Conservation (phyloP, 371 early-diverging fungal genomes). For the Lichtheimia ramosa region DNA sequence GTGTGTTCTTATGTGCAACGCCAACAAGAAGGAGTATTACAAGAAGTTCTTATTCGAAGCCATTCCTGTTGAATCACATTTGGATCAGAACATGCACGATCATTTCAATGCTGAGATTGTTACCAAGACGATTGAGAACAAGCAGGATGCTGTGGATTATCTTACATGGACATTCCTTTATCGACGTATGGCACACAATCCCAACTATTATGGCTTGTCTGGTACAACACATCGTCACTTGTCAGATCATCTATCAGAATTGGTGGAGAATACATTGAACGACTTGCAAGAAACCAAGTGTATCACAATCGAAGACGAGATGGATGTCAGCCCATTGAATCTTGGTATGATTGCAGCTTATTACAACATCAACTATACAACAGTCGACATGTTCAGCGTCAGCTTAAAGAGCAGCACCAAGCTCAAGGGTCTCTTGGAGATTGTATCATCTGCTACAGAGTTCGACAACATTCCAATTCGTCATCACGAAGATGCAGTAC, state of each 20-base stretch:
- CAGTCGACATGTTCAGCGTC: constrained; percentile 90
- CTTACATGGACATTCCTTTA: constrained; percentile 97
- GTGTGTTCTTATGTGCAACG: constrained; percentile 92
- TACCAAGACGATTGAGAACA: constrained; percentile 90
- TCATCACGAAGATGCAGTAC: constrained; percentile 84
- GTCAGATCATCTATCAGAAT: constrained; percentile 90
- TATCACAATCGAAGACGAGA: constrained; percentile 82
- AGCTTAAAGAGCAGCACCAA: constrained; percentile 85
- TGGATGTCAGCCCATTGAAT: constrained; percentile 85
- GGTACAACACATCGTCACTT: constrained; percentile 86
- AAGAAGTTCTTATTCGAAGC: constrained; percentile 96
- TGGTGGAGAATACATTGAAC: constrained; percentile 88
- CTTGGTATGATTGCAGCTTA: constrained; percentile 97
- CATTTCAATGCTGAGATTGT: constrained; percentile 96
- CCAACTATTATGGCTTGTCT: constrained; percentile 93
- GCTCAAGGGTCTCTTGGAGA: constrained; percentile 88
- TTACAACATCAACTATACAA: constrained; percentile 92
- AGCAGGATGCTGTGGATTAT: constrained; percentile 98
- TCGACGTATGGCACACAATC: constrained; percentile 93
- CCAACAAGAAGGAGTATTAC: constrained; percentile 93
- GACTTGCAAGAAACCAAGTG: constrained; percentile 89
- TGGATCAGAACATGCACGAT: constrained; percentile 89
- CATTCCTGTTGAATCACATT: constrained; percentile 90
- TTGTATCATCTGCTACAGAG: constrained; percentile 90
- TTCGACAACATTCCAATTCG: constrained; percentile 90